Evolutionary conservation across 768 basidiomycete species (phyloP), one percentile per base, ranked within the genome.

Genomic region (Thelephora ganbajun): DNA sequence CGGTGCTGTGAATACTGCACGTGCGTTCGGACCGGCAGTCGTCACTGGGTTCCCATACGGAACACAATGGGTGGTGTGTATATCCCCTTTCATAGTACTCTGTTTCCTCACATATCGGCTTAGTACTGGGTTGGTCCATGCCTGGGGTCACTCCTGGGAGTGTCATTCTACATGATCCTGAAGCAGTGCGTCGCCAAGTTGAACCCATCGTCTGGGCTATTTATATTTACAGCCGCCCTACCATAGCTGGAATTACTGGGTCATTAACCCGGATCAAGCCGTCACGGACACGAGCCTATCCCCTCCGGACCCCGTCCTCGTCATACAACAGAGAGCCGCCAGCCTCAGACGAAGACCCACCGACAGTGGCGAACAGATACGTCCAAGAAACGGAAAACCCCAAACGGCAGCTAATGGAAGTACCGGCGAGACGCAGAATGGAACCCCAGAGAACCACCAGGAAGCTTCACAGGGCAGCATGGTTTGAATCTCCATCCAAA

Each of bases 61-160:
- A 18, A 49, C 64, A 5, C 82, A 83, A 35, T 83, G 79, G 81
- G 69, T 82, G 50, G 80, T 80, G 61, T 33, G 75, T 65, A 33
- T n/a, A 3, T 26, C 1, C 3, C 18, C 11, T 9, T 48, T 22
- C 37, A 26, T 23, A 50, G n/a, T 34, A 11, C 22, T 20, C 35
- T 43, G 50, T 49, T 0, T 41, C 46, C 19, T 22, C 20, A 35
- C 48, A 45, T 35, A 18, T 26, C 18, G 53, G 13, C 20, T 12
- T 48, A 82, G 77, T 81, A 81, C 56, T 82, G 80, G 81, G 62
- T 83, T 7, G 83, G 84, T 35, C 82, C 82, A 0, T 72, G 72
- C 47, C 66, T 85, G 18, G 83, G 84, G 26, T 70, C 79, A 5
- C 57, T 86, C 9, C 66, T 86, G 7, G 79, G 65, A 30, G 67